A percentile compares a stretch with the other conserved stretches of the same genome.
Conservation (phyloP, 1,284 basidiomycete species). For the Phellopilus nigrolimitatus region DNA sequence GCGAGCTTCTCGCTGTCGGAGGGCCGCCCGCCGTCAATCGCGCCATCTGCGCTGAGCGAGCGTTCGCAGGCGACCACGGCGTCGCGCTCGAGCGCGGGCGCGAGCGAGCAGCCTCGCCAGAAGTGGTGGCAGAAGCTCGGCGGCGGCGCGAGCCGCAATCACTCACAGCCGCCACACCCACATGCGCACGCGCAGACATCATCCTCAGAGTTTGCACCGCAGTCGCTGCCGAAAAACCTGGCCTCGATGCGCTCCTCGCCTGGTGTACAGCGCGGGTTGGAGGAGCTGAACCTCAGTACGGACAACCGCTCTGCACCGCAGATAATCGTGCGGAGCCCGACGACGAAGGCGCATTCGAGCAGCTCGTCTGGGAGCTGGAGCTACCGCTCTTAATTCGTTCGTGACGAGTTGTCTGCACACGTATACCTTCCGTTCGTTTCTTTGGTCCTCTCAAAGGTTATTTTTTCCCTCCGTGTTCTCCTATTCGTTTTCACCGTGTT, state of each 20-base stretch:
- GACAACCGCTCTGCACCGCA: background rate
- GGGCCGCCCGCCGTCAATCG: constrained; percentile 12
- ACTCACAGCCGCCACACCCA: background rate
- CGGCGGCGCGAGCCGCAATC: background rate
- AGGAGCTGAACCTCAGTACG: background rate
- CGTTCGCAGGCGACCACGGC: background rate
- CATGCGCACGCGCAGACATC: constrained; percentile 2
- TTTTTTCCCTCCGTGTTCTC: constrained; percentile 1
- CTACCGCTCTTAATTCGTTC: background rate
- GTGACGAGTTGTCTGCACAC: too few relatives aligned
- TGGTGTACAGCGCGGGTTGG: background rate
- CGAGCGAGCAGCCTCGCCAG: background rate
- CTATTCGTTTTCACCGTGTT: background rate
- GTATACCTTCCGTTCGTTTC: background rate
- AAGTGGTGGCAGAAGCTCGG: constrained; percentile 18
- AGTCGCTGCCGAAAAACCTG: background rate
- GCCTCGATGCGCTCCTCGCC: background rate
- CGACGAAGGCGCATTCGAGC: background rate
- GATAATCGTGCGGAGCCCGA: constrained; percentile 10
- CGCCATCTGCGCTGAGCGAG: background rate
- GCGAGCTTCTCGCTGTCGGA: constrained; percentile 1
- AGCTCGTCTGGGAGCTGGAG: background rate
- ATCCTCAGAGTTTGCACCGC: background rate
- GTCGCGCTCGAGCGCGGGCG: background rate
- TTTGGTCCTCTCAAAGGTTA: background rate